Evolutionary conservation across 192 early-diverging fungal species (phyloP).

Genomic region (Gigaspora rosea): DNA sequence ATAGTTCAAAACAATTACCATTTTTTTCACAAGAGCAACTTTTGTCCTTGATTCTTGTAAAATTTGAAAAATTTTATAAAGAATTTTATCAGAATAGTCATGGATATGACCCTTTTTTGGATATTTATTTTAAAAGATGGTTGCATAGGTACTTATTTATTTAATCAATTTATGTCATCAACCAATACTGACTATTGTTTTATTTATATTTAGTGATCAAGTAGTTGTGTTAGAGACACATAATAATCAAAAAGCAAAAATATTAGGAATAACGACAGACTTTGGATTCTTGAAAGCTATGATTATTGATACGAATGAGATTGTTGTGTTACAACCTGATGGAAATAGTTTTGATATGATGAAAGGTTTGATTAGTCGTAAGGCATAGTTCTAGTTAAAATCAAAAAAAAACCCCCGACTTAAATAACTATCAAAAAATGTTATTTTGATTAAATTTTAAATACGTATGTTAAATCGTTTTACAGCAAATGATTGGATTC

Average conservation of each 20-base stretch:
- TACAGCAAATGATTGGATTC: too few species aligned
- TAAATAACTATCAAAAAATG: too few species aligned
- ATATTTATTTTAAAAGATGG: slow-evolving; percentile 85
- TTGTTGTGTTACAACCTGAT: slow-evolving; percentile 87
- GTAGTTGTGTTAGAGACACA: slow-evolving; percentile 64
- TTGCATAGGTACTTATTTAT: slow-evolving; percentile 67
- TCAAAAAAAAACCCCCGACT: too few species aligned
- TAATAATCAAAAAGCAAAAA: slow-evolving; percentile 58
- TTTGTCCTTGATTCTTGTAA: slow-evolving; percentile 64
- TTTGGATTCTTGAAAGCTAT: slow-evolving; percentile 76
- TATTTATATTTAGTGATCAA: slow-evolving; percentile 52
- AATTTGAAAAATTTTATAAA: slow-evolving; percentile 76
- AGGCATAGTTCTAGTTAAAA: not conserved
- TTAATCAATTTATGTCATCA: not conserved
- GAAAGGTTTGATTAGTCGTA: slow-evolving; percentile 72
- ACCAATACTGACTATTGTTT: not conserved
- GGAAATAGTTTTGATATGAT: slow-evolving; percentile 99
- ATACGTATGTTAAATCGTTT: too few species aligned
- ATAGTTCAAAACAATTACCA: slow-evolving; percentile 46
- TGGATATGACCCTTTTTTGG: slow-evolving; percentile 72
- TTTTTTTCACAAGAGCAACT: slow-evolving; percentile 66
- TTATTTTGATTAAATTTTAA: too few species aligned
- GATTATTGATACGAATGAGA: slow-evolving; percentile 42
- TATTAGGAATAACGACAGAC: slow-evolving; percentile 75
- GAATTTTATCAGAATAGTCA: slow-evolving; percentile 61